Evolutionary conservation across 768 basidiomycete species (phyloP).

Genomic region (Serendipita sp.): DNA sequence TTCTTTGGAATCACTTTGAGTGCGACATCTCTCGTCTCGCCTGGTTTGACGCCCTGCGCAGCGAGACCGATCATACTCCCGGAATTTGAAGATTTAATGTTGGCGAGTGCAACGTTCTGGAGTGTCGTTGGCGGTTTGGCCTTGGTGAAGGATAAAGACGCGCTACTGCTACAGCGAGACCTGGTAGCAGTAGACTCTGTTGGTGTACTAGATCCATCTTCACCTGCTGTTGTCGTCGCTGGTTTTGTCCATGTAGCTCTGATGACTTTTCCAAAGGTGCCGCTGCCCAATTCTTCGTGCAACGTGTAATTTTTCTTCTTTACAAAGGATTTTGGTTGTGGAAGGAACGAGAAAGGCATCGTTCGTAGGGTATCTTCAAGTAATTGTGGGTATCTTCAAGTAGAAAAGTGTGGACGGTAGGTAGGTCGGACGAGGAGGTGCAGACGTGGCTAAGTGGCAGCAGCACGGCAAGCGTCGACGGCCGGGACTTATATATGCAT

Average conservation of each 20-base stretch:
- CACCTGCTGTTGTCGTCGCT: conserved; percentile 10
- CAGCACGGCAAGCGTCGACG: too few species aligned
- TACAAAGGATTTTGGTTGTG: conserved; percentile 68
- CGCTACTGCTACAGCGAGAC: neutral
- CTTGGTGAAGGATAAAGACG: too few species aligned
- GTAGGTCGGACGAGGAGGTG: too few species aligned
- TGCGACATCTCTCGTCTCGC: conserved; percentile 40
- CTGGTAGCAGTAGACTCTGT: neutral
- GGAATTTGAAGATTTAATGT: neutral
- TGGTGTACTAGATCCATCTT: neutral
- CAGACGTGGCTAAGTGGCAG: too few species aligned
- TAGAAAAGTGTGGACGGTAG: too few species aligned
- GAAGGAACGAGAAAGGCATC: conserved; percentile 27
- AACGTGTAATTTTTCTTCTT: conserved; percentile 77
- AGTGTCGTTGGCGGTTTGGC: conserved; percentile 1
- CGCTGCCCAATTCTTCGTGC: conserved; percentile 57
- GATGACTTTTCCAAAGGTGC: conserved; percentile 84
- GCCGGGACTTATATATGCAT: too few species aligned
- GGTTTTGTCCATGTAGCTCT: conserved; percentile 30
- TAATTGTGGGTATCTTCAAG: too few species aligned
- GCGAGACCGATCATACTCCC: neutral
- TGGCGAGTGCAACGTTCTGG: conserved; percentile 5
- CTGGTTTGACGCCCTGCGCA: conserved; percentile 2
- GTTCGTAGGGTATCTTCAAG: too few species aligned
- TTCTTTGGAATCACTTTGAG: conserved; percentile 90